A percentile compares a stretch with the other conserved stretches of the same genome.
These are phyloP conservation scores for Cyberlindnera suaveolens DNA, from an alignment of 805 yeast species.

Conservation along the genomic window DNA sequence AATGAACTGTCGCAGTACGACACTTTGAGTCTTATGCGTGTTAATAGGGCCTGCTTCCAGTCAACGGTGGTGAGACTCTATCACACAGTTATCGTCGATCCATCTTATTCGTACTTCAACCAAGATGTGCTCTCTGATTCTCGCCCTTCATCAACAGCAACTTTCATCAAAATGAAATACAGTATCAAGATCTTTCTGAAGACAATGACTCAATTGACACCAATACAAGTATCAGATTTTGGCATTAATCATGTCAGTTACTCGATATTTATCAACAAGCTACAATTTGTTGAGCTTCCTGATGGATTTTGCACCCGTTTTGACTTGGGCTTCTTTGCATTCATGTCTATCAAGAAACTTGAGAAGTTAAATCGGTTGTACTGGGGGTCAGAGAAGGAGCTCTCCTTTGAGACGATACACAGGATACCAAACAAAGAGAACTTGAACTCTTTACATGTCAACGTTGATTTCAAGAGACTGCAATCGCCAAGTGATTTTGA, in stretches of 20 bases:
- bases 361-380: conserved; percentile 19
- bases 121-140: conserved; percentile 27
- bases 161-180: conserved; percentile 34
- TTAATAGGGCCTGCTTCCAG: conserved; percentile 26
- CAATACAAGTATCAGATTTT: conserved; percentile 1
- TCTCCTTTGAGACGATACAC: conserved; percentile 27
- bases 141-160: conserved; percentile 1
- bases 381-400: conserved; percentile 30
- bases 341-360: conserved; percentile 25
- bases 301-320: conserved; percentile 33
- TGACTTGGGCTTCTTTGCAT: conserved; percentile 27
- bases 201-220: conserved; percentile 4
- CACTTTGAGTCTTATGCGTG: conserved; percentile 27
- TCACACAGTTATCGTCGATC: conserved; percentile 23
- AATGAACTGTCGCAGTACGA: conserved; percentile 33
- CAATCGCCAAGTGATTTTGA: conserved; percentile 5
- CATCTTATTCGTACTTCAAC: conserved; percentile 33
- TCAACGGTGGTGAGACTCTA: conserved; percentile 32
- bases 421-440: conserved; percentile 26
- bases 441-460: conserved; percentile 25
- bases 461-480: conserved; percentile 25
- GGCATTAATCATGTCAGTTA: conserved; percentile 2
- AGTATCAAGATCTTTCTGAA: conserved; percentile 33
- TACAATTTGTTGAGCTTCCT: conserved; percentile 34
- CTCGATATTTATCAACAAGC: conserved; percentile 18